Evolutionary conservation across 2,329 filamentous ascomycete genomes (phyloP).

Genomic region (Parasarocladium wereldwijsianum): DNA sequence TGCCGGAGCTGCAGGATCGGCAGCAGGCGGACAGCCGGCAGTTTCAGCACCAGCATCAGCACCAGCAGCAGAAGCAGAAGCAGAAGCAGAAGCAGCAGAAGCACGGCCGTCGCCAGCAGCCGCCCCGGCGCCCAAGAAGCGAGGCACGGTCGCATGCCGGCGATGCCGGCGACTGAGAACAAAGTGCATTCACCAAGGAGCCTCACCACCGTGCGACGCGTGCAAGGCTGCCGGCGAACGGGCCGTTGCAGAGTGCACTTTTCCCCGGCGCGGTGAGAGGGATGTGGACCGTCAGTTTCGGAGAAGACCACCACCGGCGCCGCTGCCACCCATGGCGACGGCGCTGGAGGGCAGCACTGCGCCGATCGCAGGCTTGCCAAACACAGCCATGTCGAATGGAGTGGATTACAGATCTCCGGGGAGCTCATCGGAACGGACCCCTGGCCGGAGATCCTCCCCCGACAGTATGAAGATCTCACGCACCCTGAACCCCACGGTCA

Average conservation of each 20-base stretch:
- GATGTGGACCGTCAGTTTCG: slow-evolving; percentile 10
- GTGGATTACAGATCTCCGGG: too few relatives aligned
- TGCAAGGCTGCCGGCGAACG: slow-evolving; percentile 7
- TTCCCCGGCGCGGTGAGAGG: slow-evolving; percentile 10
- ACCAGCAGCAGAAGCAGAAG: neutral
- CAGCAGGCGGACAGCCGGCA: too few relatives aligned
- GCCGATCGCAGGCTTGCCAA: too few relatives aligned
- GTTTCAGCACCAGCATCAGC: slow-evolving; percentile 2
- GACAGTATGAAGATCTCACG: neutral
- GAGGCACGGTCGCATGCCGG: slow-evolving; percentile 11
- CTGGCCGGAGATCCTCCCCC: slow-evolving; percentile 2
- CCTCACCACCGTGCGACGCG: slow-evolving; percentile 9
- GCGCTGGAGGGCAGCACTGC: too few relatives aligned
- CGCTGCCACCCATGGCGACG: neutral
- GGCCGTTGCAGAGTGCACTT: slow-evolving; percentile 8
- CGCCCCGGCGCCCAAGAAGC: slow-evolving; percentile 6
- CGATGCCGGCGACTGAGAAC: slow-evolving; percentile 12
- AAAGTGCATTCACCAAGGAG: slow-evolving; percentile 10
- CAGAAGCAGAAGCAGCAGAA: neutral
- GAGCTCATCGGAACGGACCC: too few relatives aligned
- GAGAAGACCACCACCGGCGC: slow-evolving; percentile 5
- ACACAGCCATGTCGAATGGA: neutral
- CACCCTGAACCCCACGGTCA: neutral
- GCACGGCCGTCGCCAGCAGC: neutral
- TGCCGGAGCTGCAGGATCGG: too few relatives aligned